Evolutionary conservation across 352 stramenopile genomes (phyloP).

Genomic region (Phytophthora capsici): DNA sequence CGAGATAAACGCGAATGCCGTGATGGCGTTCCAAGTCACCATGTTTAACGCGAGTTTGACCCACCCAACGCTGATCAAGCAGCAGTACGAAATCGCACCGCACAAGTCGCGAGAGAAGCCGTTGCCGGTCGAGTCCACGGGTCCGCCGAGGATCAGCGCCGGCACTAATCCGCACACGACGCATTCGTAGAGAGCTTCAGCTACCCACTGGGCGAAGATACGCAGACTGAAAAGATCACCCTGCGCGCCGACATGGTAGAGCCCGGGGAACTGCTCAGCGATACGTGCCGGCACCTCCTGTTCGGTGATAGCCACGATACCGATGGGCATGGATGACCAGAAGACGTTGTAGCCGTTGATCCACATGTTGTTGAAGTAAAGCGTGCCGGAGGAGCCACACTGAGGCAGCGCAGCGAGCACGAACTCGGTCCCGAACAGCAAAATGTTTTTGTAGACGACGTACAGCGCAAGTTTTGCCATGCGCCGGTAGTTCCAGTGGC

Average conservation of each 20-base stretch:
- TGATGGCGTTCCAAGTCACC: constrained; percentile 82
- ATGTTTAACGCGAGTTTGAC: constrained; percentile 85
- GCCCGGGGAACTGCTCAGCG: constrained; percentile 75
- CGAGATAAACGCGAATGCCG: constrained; percentile 52
- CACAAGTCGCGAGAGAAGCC: constrained; percentile 74
- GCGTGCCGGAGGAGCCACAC: constrained; percentile 74
- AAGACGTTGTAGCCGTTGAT: constrained; percentile 97
- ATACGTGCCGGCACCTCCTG: constrained; percentile 79
- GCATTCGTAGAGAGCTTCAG: constrained; percentile 82
- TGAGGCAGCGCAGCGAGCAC: constrained; percentile 86
- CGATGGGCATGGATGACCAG: constrained; percentile 94
- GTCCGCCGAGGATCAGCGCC: constrained; percentile 55
- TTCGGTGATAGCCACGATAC: constrained; percentile 78
- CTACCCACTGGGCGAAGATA: constrained; percentile 86
- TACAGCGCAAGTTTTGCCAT: constrained; percentile 96
- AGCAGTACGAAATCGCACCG: constrained; percentile 79
- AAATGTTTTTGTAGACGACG: constrained; percentile 99
- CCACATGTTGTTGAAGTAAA: constrained; percentile 92
- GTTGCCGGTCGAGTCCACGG: constrained; percentile 66
- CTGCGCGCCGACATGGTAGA: constrained; percentile 84
- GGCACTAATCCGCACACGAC: constrained; percentile 74
- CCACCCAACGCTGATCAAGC: constrained; percentile 83
- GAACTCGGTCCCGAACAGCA: constrained; percentile 82
- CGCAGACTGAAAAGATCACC: constrained; percentile 83
- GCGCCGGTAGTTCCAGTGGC: constrained; percentile 98